Conservation (phyloP, 2,329 filamentous ascomycete species). For the Tolypocladium ovalisporum region DNA sequence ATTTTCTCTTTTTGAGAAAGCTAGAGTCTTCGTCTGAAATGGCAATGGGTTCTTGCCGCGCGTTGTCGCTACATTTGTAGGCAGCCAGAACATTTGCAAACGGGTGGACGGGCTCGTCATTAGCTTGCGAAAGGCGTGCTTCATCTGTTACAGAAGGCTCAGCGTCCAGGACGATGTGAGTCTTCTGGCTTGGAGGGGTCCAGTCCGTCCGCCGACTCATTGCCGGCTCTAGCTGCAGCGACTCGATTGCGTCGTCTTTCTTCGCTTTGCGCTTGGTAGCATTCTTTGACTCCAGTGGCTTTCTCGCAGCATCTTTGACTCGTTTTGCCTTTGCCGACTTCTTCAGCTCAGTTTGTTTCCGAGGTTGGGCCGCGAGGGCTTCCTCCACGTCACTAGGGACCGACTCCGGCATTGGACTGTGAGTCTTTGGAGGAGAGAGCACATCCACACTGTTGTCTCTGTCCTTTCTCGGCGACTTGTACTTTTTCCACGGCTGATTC, state of each 20-base stretch:
- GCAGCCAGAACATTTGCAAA: conserved; percentile 33
- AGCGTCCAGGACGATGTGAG: conserved; percentile 14
- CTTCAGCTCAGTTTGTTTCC: background rate
- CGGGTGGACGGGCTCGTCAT: conserved; percentile 12
- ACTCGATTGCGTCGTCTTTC: conserved; percentile 15
- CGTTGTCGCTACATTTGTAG: conserved; percentile 25
- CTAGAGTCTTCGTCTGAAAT: conserved; percentile 16
- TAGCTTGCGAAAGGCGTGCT: conserved; percentile 2
- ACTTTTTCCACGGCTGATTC: conserved; percentile 27
- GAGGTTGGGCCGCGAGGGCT: background rate
- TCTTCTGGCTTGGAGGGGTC: conserved; percentile 50
- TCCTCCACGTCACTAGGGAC: conserved; percentile 5
- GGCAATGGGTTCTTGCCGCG: conserved; percentile 4
- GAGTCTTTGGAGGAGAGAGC: background rate
- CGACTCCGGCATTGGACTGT: background rate
- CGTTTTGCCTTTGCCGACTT: conserved; percentile 5
- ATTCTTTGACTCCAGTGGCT: conserved; percentile 12
- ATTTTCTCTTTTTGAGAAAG: conserved; percentile 43
- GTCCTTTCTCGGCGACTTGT: conserved; percentile 10
- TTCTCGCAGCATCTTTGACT: conserved; percentile 12
- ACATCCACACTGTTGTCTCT: background rate
- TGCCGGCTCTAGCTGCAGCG: conserved; percentile 35
- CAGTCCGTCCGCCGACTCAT: conserved; percentile 48
- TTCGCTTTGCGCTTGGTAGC: conserved; percentile 4
- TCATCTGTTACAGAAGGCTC: conserved; percentile 16